Conservation (phyloP, 1,284 basidiomycete genomes). For the Sanghuangporus baumii region DNA sequence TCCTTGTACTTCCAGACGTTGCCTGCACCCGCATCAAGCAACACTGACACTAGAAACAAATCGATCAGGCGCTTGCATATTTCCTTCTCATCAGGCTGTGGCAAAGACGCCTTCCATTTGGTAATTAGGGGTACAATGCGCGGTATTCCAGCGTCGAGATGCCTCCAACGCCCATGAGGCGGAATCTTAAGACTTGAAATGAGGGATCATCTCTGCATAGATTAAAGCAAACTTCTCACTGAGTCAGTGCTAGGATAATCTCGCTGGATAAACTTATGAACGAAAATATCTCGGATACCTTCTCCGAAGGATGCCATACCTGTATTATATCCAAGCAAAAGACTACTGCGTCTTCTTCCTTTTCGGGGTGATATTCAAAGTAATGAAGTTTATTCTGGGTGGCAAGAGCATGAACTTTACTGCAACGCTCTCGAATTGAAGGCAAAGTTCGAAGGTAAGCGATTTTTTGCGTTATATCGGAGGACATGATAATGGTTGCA, state of each 20-base stretch:
- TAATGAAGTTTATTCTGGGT: constrained; percentile 71
- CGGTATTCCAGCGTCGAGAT: constrained; percentile 67
- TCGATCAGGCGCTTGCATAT: constrained; percentile 75
- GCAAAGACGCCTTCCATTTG: constrained; percentile 45
- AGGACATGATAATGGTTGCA: constrained; percentile 8
- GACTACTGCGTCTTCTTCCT: constrained; percentile 65
- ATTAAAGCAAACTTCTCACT: constrained; percentile 35
- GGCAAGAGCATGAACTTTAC: constrained; percentile 73
- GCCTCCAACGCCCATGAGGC: constrained; percentile 88
- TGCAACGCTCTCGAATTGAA: constrained; percentile 82
- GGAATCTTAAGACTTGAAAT: constrained; percentile 56
- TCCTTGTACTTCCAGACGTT: constrained; percentile 79
- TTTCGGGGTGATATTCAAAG: constrained; percentile 80
- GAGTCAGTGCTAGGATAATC: constrained; percentile 75
- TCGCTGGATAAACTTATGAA: constrained; percentile 41
- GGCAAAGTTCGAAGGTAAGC: constrained; percentile 82
- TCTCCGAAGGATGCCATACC: constrained; percentile 33
- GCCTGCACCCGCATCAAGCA: constrained; percentile 93
- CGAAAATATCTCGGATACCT: background rate
- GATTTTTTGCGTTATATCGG: constrained; percentile 35
- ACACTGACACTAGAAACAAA: constrained; percentile 88
- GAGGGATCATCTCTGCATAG: background rate
- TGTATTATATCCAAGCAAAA: constrained; percentile 83
- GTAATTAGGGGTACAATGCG: constrained; percentile 58
- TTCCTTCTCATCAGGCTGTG: constrained; percentile 51